Evolutionary conservation across 352 stramenopile species (phyloP), one percentile per base, ranked within the genome.

Genomic region (Aphanomyces euteiches): DNA sequence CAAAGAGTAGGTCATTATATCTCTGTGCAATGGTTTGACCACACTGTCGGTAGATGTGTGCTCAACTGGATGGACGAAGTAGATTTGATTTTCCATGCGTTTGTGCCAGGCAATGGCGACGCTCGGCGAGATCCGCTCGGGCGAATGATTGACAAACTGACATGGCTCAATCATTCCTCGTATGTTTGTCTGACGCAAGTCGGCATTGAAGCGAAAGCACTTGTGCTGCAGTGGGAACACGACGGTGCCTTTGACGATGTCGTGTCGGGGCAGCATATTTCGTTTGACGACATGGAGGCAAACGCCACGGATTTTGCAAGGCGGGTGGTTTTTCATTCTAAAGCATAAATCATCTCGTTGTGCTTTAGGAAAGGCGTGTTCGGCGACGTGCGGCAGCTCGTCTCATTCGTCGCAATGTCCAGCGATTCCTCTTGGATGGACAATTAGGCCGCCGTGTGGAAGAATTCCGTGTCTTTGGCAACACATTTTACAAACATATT

Each of bases 401-500:
- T 3, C 5, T 67, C 1, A 67, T 67, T n/a, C 38, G 59, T 10
- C 40, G 43, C n/a, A 67, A 54, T 41, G 17, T 66, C 12, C 37
- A 47, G 7, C 12, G 39, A 17, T 40, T 38, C 39, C 39, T 43
- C 6, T 17, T 41, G 36, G 39, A 21, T 34, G 48, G 43, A 7
- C 41, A 56, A 21, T 48, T 48, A 19, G 19, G 17, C 10, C 12
- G 43, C 12, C 59, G 41, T 28, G 38, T 67, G 40, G 59, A 67
- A 21, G 59, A 67, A 36, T 67, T 67, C 43, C 59, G 59, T 7
- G 34, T 38, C 17, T 67, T 67, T 40, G 59, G 59, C 17, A 67
- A 67, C 59, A 67, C 38, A n/a, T 67, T 67, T 54, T 67, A 67
- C 59, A 67, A 67, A 36, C 8, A 67, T 45, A 67, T 67, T 56